Base-by-base conservation (phyloP, 2,329 filamentous ascomycete species). In the Parascedosporium putredinis region DNA sequence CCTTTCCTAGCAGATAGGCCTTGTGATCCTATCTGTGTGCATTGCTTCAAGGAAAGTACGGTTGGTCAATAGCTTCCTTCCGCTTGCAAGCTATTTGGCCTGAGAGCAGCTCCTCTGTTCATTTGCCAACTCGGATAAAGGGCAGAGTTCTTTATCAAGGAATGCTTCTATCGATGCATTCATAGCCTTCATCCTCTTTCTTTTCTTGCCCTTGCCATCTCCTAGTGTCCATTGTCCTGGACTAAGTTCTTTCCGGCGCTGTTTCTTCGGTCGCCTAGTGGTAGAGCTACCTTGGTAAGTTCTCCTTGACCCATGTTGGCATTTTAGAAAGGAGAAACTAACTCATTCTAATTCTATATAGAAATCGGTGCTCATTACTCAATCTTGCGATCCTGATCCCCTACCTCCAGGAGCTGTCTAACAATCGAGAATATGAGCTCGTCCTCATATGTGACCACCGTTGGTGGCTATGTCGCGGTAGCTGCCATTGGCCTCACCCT, bases 391-490 rank as follows among this genome's bases (percentile, higher is more conserved):
- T n/a, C n/a, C n/a, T n/a, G n/a, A n/a, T n/a, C n/a, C n/a, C n/a
- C n/a, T n/a, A n/a, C n/a, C n/a, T n/a, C n/a, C n/a, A n/a, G n/a
- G n/a, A n/a, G n/a, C n/a, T n/a, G n/a, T n/a, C n/a, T n/a, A n/a
- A n/a, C n/a, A n/a, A n/a, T n/a, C n/a, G n/a, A n/a, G n/a, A n/a
- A n/a, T n/a, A 57, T 44, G 50, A 58, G 56, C 54, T 45, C 57
- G 25, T 45, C 52, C 27, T 56, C 52, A 9, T 49, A 48, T 29
- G 45, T 44, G 36, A 52, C 53, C 55, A 69, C 66, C 27, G 50
- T 66, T 31, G 59, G 59, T 50, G 64, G 62, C 47, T 70, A 70
- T 52, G 63, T 60, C 54, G 53, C 66, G 45, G 52, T 70, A 6
- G 55, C 66, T 53, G 65, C 61, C 29, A 29, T 68, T 38, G 64